Evolutionary conservation across 371 early-diverging fungal species (phyloP).

Genomic region (Dinochytrium kinnereticum): DNA sequence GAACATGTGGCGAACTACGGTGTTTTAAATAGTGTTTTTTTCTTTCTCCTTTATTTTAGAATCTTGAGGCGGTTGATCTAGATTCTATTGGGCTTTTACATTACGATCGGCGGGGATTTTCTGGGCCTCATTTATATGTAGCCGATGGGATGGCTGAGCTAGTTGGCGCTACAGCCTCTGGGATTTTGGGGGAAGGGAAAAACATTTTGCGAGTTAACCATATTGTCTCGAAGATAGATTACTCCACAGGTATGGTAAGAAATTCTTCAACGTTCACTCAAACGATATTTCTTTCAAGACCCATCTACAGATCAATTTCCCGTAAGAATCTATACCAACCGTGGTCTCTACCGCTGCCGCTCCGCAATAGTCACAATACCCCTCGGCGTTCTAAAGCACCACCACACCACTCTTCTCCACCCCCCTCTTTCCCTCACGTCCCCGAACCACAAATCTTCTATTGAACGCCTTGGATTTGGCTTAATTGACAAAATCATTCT

Average conservation of each 20-base stretch:
- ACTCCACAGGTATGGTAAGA: slow-evolving; percentile 15
- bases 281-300: background rate
- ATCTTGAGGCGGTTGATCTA: slow-evolving; percentile 30
- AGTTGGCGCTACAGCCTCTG: slow-evolving; percentile 7
- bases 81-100: slow-evolving; percentile 16
- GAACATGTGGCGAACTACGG: too few species aligned
- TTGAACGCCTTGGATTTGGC: slow-evolving; percentile 26
- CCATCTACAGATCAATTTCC: slow-evolving; percentile 8
- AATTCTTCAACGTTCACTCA: background rate
- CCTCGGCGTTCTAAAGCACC: slow-evolving; percentile 30
- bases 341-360: slow-evolving; percentile 17
- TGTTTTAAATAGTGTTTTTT: background rate
- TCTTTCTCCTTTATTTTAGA: slow-evolving; percentile 3
- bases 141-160: slow-evolving; percentile 30
- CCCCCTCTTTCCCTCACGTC: slow-evolving; percentile 15
- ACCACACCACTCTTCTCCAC: slow-evolving; percentile 14
- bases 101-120: slow-evolving; percentile 23
- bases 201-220: slow-evolving; percentile 19
- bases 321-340: slow-evolving; percentile 15
- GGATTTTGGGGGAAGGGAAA: slow-evolving; percentile 2
- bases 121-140: slow-evolving; percentile 31
- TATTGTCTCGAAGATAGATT: slow-evolving; percentile 27
- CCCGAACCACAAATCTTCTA: slow-evolving; percentile 17
- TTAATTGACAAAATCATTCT: slow-evolving; percentile 35
- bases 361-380: slow-evolving; percentile 29